Conservation (phyloP, 2,329 filamentous ascomycete genomes). For the Plenodomus tracheiphilus region DNA sequence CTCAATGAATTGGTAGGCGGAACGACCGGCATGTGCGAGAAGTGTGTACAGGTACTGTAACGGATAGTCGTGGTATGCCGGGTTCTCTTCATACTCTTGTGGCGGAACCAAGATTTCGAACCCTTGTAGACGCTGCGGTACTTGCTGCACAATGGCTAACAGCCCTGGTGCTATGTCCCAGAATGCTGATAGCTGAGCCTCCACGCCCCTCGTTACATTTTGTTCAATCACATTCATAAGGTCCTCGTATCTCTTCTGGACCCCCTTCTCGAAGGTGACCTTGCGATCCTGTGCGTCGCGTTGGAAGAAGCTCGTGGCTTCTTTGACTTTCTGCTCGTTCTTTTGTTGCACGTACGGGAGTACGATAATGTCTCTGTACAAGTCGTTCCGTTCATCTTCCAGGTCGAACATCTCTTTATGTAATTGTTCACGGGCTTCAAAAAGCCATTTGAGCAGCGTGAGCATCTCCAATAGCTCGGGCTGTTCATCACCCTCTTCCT, state of each 20-base stretch:
- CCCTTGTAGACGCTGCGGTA: constrained; percentile 62
- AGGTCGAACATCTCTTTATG: constrained; percentile 85
- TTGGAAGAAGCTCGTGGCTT: constrained; percentile 80
- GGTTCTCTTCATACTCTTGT: constrained; percentile 83
- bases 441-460: constrained; percentile 94
- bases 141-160: constrained; percentile 74
- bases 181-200: constrained; percentile 89
- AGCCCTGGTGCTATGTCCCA: constrained; percentile 96
- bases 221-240: constrained; percentile 80
- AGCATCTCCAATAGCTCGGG: constrained; percentile 93
- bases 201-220: constrained; percentile 84
- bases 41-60: constrained; percentile 89
- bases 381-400: constrained; percentile 80
- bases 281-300: constrained; percentile 76
- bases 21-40: constrained; percentile 85
- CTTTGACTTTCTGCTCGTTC: constrained; percentile 76
- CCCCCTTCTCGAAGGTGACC: constrained; percentile 70
- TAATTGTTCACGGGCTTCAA: constrained; percentile 86
- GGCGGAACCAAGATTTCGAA: constrained; percentile 79
- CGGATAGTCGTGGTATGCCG: constrained; percentile 76
- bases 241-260: constrained; percentile 71
- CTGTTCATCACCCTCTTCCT: constrained; percentile 93
- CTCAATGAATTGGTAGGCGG: constrained; percentile 96
- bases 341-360: constrained; percentile 74
- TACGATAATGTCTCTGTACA: constrained; percentile 82